A percentile compares a stretch with the other conserved stretches of the same genome.
phyloP scores from a whole-genome alignment of 1,139 yeast species.

The Kluyveromyces sp. region DNA sequence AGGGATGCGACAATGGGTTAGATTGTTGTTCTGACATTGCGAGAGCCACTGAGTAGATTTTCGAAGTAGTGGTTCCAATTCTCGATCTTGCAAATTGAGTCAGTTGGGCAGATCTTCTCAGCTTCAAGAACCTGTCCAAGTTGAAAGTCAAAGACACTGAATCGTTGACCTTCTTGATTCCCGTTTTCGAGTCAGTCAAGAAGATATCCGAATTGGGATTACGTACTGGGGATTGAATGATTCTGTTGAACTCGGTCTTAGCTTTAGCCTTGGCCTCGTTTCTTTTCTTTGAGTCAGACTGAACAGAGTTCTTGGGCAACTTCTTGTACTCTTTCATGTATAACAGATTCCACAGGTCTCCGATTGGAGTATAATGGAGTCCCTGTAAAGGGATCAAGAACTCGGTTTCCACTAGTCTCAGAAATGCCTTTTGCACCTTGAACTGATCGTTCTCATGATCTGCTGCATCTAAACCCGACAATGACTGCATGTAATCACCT shows the following conservation, averaged over 20 bases:
- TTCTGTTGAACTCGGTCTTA: slow-evolving; percentile 32
- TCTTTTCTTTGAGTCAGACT: slow-evolving; percentile 57
- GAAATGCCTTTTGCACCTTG: slow-evolving; percentile 19
- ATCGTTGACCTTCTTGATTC: slow-evolving; percentile 39
- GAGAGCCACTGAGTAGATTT: slow-evolving; percentile 57
- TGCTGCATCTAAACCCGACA: slow-evolving; percentile 23
- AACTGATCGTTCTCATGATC: slow-evolving; percentile 7
- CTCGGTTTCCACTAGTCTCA: slow-evolving; percentile 33
- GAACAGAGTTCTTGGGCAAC: slow-evolving; percentile 46
- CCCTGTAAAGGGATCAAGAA: slow-evolving; percentile 49
- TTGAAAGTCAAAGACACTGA: slow-evolving; percentile 54
- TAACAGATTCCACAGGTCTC: slow-evolving; percentile 50
- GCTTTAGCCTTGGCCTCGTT: slow-evolving; percentile 60
- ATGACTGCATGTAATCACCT: slow-evolving; percentile 47
- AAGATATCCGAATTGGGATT: slow-evolving; percentile 29
- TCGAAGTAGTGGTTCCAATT: slow-evolving; percentile 62
- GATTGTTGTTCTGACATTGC: slow-evolving; percentile 51
- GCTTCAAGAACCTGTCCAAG: slow-evolving; percentile 59
- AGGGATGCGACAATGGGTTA: slow-evolving; percentile 36
- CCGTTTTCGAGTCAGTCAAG: slow-evolving; percentile 32
- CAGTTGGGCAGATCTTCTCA: slow-evolving; percentile 58
- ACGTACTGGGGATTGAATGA: slow-evolving; percentile 10
- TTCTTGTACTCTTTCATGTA: slow-evolving; percentile 45
- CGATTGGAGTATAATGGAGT: slow-evolving; percentile 39
- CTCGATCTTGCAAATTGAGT: slow-evolving; percentile 58